Percentiles rank a stretch among this genome's conserved stretches.
These are phyloP conservation scores for Aspergillus ochraceoroseus DNA, from an alignment of 2,329 filamentous ascomycete genomes.

Conservation along the genomic window DNA sequence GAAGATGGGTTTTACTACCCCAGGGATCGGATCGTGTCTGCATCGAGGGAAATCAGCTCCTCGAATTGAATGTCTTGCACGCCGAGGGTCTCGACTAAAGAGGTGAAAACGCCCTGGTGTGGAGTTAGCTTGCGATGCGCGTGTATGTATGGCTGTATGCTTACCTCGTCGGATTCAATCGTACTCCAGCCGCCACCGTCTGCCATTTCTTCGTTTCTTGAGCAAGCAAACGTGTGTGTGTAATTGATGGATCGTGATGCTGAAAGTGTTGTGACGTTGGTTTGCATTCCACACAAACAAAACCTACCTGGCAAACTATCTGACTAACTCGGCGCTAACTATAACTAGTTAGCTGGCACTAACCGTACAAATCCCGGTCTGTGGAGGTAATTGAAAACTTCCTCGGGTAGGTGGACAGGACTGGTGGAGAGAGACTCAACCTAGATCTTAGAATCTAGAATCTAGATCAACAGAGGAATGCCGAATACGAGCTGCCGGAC, in stretches of 20 bases:
- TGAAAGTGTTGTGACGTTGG: too few species aligned
- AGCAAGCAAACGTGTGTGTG: background rate
- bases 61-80: constrained; percentile 95
- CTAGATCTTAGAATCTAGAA: too few species aligned
- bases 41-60: constrained; percentile 85
- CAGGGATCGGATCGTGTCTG: constrained; percentile 51
- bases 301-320: too few species aligned
- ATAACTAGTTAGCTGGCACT: too few species aligned
- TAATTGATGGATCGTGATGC: too few species aligned
- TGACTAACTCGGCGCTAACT: too few species aligned
- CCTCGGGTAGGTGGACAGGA: too few species aligned
- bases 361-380: too few species aligned
- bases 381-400: too few species aligned
- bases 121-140: constrained; percentile 8
- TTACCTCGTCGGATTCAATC: constrained; percentile 92
- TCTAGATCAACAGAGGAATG: constrained; percentile 4
- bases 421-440: too few species aligned
- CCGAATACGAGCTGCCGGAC: constrained; percentile 9
- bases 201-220: constrained; percentile 49
- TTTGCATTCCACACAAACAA: too few species aligned
- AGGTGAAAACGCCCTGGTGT: constrained; percentile 85
- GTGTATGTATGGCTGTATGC: constrained; percentile 30
- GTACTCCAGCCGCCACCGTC: constrained; percentile 77
- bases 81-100: constrained; percentile 85
- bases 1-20: too few species aligned